phyloP scores from a whole-genome alignment of 2,329 filamentous ascomycete species.

The Ilyonectria robusta region DNA sequence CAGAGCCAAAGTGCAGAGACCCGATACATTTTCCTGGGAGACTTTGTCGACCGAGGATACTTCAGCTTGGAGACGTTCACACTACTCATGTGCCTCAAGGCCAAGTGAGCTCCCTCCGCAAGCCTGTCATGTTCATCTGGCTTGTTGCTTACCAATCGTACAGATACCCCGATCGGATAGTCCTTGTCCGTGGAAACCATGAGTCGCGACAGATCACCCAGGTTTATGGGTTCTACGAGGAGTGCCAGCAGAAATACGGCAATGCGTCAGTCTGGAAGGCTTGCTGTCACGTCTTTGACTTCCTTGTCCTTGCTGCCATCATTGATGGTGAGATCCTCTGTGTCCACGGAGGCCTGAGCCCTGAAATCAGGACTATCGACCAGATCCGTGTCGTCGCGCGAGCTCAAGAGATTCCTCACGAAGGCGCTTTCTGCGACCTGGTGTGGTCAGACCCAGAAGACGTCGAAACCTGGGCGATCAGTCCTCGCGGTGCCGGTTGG shows the following conservation, averaged over 20 bases:
- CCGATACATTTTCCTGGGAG: constrained; percentile 77
- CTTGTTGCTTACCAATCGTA: constrained; percentile 38
- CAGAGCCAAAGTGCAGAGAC: constrained; percentile 66
- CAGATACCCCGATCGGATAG: constrained; percentile 94
- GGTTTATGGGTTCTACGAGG: constrained; percentile 98
- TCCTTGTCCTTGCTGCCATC: constrained; percentile 94
- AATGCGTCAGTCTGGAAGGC: constrained; percentile 99
- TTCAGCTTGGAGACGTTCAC: constrained; percentile 99
- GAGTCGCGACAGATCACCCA: constrained; percentile 98
- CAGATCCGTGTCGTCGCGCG: constrained; percentile 99
- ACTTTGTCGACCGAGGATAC: constrained; percentile 97
- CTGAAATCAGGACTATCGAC: constrained; percentile 96
- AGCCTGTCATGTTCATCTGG: background rate
- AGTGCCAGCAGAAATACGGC: constrained; percentile 97
- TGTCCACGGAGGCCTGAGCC: constrained; percentile 92
- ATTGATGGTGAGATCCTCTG: constrained; percentile 99
- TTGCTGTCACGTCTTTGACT: constrained; percentile 99
- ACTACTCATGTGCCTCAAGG: constrained; percentile 94
- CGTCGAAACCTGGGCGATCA: constrained; percentile 95
- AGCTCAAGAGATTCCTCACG: constrained; percentile 97
- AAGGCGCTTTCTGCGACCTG: constrained; percentile 97
- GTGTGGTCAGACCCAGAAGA: constrained; percentile 99
- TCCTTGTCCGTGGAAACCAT: constrained; percentile 97
- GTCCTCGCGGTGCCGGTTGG: constrained; percentile 95
- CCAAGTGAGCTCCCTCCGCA: constrained; percentile 62